Evolutionary conservation across 768 basidiomycete genomes (phyloP), one percentile per base, ranked within the genome.

Genomic region (Podaxis pistillaris): DNA sequence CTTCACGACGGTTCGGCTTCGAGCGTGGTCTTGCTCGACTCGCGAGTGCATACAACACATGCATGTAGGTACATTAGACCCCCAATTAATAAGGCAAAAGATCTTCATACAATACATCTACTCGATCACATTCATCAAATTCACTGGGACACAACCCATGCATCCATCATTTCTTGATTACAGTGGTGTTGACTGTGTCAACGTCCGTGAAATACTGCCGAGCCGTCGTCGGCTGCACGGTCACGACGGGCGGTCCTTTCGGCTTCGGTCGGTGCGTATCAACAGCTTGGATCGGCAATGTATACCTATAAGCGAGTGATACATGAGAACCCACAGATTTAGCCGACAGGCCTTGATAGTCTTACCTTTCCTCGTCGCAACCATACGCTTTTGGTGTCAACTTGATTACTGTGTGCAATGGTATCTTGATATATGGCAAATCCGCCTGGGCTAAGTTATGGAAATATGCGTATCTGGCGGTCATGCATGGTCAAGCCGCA

Each of bases 361-460:
- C 79, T 52, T 60, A 89, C 91, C 96, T 83, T 73, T 96, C 95
- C 73, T 99, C 97, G 72, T 98, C 95, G 78, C 96, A 98, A 41
- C 97, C 97, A 73, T 98, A 99, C 1, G 97, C 97, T 71, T 93
- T 95, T 9, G 97, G 97, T 0, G 96, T 98, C 51, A 99, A 83
- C 76, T 98, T 98, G 74, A 99, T 97, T 40, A 99, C 90, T 0
- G 96, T 99, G 72, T 99, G 97, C 60, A 96, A 75, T 0, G 95
- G 95, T 51, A 98, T 95, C 78, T 96, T 96, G 81, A 98, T 93
- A 73, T 99, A 99, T 1, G 97, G 97, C 37, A 99, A 81, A 71
- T 98, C 95, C 24, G 84, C 92, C 74, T 97, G 97, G 0, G 92
- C 86, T 24, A 96, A 78, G 68, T 96, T 85, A 73, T 94, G 91